Evolutionary conservation across 768 basidiomycete genomes (phyloP).

Genomic region (Mycena venus): DNA sequence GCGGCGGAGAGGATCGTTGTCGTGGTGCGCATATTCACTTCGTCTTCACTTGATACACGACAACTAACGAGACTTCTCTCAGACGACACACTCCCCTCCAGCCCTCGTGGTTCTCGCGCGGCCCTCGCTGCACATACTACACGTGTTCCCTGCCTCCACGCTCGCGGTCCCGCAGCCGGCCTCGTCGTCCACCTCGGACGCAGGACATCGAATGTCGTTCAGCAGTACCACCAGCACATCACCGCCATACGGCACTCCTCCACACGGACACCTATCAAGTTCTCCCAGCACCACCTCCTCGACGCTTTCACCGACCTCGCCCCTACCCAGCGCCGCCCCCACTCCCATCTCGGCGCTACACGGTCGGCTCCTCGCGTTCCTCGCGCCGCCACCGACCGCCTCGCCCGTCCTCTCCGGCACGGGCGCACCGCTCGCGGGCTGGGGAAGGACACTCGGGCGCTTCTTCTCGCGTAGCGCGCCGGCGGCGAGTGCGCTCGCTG

Average conservation of each 20-base stretch:
- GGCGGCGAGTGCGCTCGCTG: neutral
- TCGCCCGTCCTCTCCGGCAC: slow-evolving; percentile 7
- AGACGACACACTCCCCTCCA: slow-evolving; percentile 30
- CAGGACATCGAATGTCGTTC: neutral
- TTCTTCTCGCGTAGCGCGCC: slow-evolving; percentile 31
- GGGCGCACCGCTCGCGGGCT: neutral
- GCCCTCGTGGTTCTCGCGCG: slow-evolving; percentile 25
- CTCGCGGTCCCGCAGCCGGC: slow-evolving; percentile 22
- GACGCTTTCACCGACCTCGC: neutral
- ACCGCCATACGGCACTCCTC: neutral
- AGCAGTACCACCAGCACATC: no score
- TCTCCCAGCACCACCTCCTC: slow-evolving; percentile 16
- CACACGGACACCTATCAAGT: neutral
- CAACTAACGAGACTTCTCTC: no score
- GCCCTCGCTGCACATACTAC: slow-evolving; percentile 7
- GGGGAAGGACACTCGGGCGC: slow-evolving; percentile 21
- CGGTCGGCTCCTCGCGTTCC: slow-evolving; percentile 32
- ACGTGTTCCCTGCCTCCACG: slow-evolving; percentile 34
- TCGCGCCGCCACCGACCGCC: slow-evolving; percentile 8
- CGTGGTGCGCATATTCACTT: slow-evolving; percentile 9
- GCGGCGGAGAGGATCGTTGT: slow-evolving; percentile 10
- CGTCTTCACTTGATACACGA: neutral
- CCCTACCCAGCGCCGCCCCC: slow-evolving; percentile 10
- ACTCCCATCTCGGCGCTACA: slow-evolving; percentile 23
- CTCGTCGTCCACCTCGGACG: neutral